Base-by-base conservation (phyloP, 2,329 filamentous ascomycete genomes). In the Raffaelea albimanens region DNA sequence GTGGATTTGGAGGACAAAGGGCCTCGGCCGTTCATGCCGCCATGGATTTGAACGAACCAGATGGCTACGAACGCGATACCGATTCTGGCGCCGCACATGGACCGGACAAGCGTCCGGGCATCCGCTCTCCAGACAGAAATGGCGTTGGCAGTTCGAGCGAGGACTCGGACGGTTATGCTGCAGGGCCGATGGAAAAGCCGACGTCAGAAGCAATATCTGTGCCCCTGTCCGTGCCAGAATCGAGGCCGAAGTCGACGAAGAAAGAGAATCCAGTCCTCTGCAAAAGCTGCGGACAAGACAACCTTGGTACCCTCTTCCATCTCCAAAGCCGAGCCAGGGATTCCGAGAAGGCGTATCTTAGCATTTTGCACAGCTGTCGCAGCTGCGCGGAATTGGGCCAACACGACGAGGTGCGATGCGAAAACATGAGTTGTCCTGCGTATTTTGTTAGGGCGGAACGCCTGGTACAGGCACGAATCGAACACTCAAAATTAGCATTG, bases 371-470 rank as follows among this genome's bases (percentile, higher is more conserved):
- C 44, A 69, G 95, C 9, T 98, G 93, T 64, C 80, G 84, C 51
- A 85, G 78, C 57, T 98, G 93, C 63, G 82, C 87, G 36, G 82
- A 80, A 1, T 61, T 90, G 18, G 72, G 83, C 3, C 83, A 81
- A 53, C 69, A 79, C 2, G 91, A 96, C 34, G 80, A 85, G 31
- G 82, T 96, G n/a, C 73, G 66, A 38, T 98, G 93, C 60, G 88
- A 95, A 59, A 95, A 86, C 62, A 80, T 86, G 61, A 91, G 95
- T 65, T 98, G 93, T 60, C 85, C 90, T 0, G 87, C 95, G 0
- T 97, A 95, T 56, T 97, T 95, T 65, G 82, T 82, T 29, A 67
- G 87, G 14, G 74, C 79, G 46, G 84, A 80, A 62, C 80, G 86
- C 59, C 63, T 63, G 20, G 72, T 73, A 10, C 70, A 65, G 55